Base-by-base conservation (phyloP, 805 yeast species). In the Torulaspora microellipsoides region DNA sequence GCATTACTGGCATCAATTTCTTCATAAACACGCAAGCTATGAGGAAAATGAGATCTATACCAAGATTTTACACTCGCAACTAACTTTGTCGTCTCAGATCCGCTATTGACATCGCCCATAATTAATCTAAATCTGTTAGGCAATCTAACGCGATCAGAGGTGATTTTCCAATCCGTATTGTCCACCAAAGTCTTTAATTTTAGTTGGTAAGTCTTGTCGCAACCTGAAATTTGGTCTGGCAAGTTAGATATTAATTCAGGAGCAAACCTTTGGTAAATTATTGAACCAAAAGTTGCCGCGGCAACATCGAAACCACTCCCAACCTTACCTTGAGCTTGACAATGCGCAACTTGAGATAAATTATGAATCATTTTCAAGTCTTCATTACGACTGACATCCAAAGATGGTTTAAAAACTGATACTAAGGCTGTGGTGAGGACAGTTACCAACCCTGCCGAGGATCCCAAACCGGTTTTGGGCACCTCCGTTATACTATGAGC, bases 291-390 rank as follows among this genome's bases (percentile, higher is more conserved):
- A 0, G 86, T 83, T 0, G 99, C 99, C 20, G 97, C 83, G 0
- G 96, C 98, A 33, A 93, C 95, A 60, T 93, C 99, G 64, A 93
- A 93, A 0, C 99, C 99, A 3, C 96, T 88, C 0, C 99, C 99
- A 20, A 93, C 81, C 64, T 93, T 93, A 27, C 87, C 86, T 63
- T 93, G 99, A 2, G 99, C 98, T 45, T 78, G 75, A 62, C 96
- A 90, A 63, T 93, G 99, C 0, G 95, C 83, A 8, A 86, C 70
- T 62, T 93, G 99, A 0, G 96, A 78, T 23, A 88, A 65, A 55
- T 88, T 91, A 62, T 93, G 98, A 29, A 91, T 70, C n/a, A 62
- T 47, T 4, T 54, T 51, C 23, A 69, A 51, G 27, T 62, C 59
- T 4, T 37, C 14, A 0, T 36, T 28, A 7, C 62, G 48, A 0